These are phyloP conservation scores for Lichtheimia corymbifera DNA, from an alignment of 371 early-diverging fungal species.

Conservation along the genomic window DNA sequence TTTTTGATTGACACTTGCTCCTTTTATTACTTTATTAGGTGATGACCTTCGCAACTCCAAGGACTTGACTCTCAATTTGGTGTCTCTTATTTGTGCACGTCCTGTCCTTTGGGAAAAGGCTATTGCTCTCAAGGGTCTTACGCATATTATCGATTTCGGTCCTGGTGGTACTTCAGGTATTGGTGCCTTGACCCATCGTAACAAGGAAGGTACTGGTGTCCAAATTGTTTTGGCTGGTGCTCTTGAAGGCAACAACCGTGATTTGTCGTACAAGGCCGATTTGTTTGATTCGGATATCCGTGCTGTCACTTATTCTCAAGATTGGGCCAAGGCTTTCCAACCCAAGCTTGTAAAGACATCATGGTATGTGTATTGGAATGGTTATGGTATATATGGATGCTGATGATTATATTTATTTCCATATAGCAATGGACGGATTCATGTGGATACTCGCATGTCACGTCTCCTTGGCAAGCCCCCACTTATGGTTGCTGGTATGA, in stretches of 20 bases:
- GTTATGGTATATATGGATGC: not conserved
- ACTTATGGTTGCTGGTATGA: slow-evolving; percentile 92
- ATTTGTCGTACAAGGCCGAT: slow-evolving; percentile 82
- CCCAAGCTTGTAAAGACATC: slow-evolving; percentile 70
- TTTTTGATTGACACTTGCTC: not conserved
- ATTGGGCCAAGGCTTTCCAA: slow-evolving; percentile 90
- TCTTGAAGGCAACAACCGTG: slow-evolving; percentile 63
- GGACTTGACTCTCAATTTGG: slow-evolving; percentile 68
- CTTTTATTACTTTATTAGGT: slow-evolving; percentile 38
- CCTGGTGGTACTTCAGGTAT: slow-evolving; percentile 91
- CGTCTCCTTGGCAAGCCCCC: slow-evolving; percentile 89
- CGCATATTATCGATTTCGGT: slow-evolving; percentile 94
- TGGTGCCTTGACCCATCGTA: slow-evolving; percentile 86
- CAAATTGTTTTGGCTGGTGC: slow-evolving; percentile 82
- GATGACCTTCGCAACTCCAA: slow-evolving; percentile 62
- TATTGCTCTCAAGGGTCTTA: slow-evolving; percentile 67
- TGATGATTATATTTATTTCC: slow-evolving; percentile 8
- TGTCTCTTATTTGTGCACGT: slow-evolving; percentile 78
- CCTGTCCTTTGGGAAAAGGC: slow-evolving; percentile 92
- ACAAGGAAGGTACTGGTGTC: slow-evolving; percentile 95
- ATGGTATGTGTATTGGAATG: slow-evolving; percentile 28
- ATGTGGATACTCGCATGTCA: slow-evolving; percentile 89
- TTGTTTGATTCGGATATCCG: slow-evolving; percentile 80
- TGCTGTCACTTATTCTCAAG: slow-evolving; percentile 83
- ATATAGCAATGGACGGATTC: slow-evolving; percentile 69